A percentile compares a stretch with the other conserved stretches of the same genome.
Conservation (phyloP, 805 yeast genomes). For the Yarrowia sp. region DNA sequence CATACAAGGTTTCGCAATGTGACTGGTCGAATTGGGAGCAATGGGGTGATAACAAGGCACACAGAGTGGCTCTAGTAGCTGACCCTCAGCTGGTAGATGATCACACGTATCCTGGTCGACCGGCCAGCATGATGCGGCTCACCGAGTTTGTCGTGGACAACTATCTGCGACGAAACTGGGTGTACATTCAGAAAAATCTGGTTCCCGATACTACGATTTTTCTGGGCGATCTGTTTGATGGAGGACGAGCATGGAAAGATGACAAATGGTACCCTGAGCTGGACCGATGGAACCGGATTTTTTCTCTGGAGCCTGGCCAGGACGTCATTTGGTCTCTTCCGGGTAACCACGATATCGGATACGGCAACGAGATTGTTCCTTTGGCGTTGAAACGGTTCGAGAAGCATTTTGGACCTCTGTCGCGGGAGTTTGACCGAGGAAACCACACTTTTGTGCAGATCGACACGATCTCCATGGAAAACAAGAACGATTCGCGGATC, state of each 20-base stretch:
- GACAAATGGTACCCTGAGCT: slow-evolving; percentile 74
- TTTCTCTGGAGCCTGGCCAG: slow-evolving; percentile 61
- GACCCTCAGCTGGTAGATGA: slow-evolving; percentile 95
- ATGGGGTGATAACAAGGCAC: slow-evolving; percentile 35
- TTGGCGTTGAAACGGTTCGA: slow-evolving; percentile 68
- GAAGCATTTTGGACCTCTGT: slow-evolving; percentile 74
- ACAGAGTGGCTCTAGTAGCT: slow-evolving; percentile 67
- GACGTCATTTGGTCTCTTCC: slow-evolving; percentile 62
- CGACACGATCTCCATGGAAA: slow-evolving; percentile 85
- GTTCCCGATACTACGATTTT: slow-evolving; percentile 80
- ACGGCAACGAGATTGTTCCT: slow-evolving; percentile 72
- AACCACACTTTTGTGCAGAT: slow-evolving; percentile 78
- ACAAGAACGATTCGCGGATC: slow-evolving; percentile 57
- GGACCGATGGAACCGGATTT: slow-evolving; percentile 69
- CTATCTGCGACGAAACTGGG: slow-evolving; percentile 79
- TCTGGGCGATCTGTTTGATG: slow-evolving; percentile 92
- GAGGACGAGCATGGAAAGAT: slow-evolving; percentile 87
- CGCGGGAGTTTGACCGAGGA: slow-evolving; percentile 60
- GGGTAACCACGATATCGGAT: slow-evolving; percentile 98
- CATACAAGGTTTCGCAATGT: slow-evolving; percentile 18
- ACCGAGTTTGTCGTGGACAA: slow-evolving; percentile 73
- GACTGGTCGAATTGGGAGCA: slow-evolving; percentile 57
- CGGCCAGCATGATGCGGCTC: slow-evolving; percentile 58
- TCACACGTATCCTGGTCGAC: slow-evolving; percentile 81
- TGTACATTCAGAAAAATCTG: slow-evolving; percentile 60